phyloP scores from a whole-genome alignment of 23 red algal species.

The Gracilaria domingensis region DNA sequence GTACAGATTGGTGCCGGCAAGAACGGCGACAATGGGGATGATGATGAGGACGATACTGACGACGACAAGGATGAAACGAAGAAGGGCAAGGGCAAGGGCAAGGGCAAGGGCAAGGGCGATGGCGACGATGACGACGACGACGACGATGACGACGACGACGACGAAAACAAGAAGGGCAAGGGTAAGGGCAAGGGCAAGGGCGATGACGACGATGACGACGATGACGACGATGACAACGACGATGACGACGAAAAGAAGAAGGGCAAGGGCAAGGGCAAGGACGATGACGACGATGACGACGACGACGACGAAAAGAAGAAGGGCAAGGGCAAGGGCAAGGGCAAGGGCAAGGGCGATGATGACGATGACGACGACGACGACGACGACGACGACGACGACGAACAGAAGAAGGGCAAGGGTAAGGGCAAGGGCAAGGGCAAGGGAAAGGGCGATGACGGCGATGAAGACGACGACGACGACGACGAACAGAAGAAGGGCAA shows the following conservation, averaged over 20 bases:
- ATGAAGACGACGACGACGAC: too few species aligned
- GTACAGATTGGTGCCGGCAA: not conserved
- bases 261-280: not conserved
- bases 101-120: too few species aligned
- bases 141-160: not conserved
- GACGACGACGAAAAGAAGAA: not conserved
- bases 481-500: too few species aligned
- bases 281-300: conserved; percentile 8
- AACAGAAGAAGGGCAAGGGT: not conserved
- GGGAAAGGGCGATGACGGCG: too few species aligned
- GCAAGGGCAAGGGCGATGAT: not conserved
- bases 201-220: not conserved
- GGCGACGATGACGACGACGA: not conserved
- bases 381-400: too few species aligned
- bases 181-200: not conserved
- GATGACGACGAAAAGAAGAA: not conserved
- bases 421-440: too few species aligned
- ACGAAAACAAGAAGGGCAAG: not conserved
- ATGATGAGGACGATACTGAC: not conserved
- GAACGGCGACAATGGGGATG: not conserved
- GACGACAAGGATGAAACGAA: not conserved
- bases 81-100: too few species aligned
- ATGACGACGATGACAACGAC: not conserved
- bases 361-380: not conserved
- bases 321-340: too few species aligned